These are phyloP conservation scores for Harrya chromipes DNA, from an alignment of 768 basidiomycete genomes.

Conservation along the genomic window DNA sequence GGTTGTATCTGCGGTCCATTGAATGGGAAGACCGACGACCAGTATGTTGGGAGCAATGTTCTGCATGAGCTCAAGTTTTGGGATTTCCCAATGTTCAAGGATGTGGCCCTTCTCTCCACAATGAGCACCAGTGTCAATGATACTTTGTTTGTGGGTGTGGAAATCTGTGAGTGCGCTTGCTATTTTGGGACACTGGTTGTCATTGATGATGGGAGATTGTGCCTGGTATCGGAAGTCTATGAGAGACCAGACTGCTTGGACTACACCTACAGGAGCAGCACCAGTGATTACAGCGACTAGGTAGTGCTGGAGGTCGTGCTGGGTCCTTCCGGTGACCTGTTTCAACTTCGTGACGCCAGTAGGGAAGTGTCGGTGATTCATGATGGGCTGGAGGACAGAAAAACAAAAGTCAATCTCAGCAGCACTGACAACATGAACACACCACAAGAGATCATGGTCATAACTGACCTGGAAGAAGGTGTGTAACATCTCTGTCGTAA, in stretches of 20 bases:
- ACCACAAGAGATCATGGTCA: conserved; percentile 42
- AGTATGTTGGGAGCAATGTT: conserved; percentile 30
- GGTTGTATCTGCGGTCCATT: conserved; percentile 37
- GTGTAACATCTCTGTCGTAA: conserved; percentile 39
- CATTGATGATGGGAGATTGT: not conserved
- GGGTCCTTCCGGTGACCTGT: not conserved
- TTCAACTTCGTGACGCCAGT: not conserved
- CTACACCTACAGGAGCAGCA: not conserved
- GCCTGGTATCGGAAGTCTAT: not conserved
- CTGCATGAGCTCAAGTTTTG: conserved; percentile 40
- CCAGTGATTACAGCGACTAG: not conserved
- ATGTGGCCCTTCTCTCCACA: conserved; percentile 22
- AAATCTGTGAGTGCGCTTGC: not conserved
- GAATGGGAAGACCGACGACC: conserved; percentile 28
- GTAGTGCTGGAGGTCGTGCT: not conserved
- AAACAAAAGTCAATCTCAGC: conserved; percentile 29
- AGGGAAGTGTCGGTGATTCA: not conserved
- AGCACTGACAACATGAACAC: conserved; percentile 28
- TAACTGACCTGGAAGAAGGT: conserved; percentile 37
- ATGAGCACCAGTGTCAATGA: not conserved
- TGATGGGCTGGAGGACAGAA: too few species aligned
- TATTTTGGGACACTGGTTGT: not conserved
- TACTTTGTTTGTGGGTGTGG: not conserved
- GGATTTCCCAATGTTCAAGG: conserved; percentile 38
- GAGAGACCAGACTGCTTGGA: not conserved